Percentiles rank a stretch among this genome's conserved stretches.
These are phyloP conservation scores for Tylopilus rubrobrunneus DNA, from an alignment of 768 basidiomycete species.

Conservation along the genomic window DNA sequence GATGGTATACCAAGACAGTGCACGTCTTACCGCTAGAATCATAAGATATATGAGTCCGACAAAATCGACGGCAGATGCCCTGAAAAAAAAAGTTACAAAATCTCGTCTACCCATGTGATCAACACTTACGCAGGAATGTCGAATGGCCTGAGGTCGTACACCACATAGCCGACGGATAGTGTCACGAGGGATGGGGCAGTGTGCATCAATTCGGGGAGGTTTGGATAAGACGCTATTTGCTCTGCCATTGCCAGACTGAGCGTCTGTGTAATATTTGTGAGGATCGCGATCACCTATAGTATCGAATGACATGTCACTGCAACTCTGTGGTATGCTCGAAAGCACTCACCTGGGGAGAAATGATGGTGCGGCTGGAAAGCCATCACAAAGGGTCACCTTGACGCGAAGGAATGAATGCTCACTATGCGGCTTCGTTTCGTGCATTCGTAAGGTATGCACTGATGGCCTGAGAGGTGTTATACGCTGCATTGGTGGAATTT, in stretches of 20 bases:
- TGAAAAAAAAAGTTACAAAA: conserved; percentile 14
- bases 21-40: conserved; percentile 25
- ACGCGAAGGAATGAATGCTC: conserved; percentile 18
- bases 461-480: conserved; percentile 47
- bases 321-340: background rate
- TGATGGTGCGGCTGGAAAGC: conserved; percentile 17
- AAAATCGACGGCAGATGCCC: conserved; percentile 50
- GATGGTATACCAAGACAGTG: too few relatives aligned
- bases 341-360: conserved; percentile 10
- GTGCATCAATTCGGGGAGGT: conserved; percentile 36
- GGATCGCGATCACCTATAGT: conserved; percentile 28
- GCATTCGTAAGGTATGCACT: conserved; percentile 47
- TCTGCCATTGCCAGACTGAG: conserved; percentile 34
- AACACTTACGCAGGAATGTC: conserved; percentile 51
- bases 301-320: background rate
- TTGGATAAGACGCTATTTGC: conserved; percentile 24
- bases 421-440: conserved; percentile 60
- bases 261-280: conserved; percentile 35
- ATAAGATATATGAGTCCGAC: conserved; percentile 53
- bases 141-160: conserved; percentile 54
- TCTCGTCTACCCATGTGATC: background rate
- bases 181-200: conserved; percentile 48
- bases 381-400: background rate
- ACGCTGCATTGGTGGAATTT: conserved; percentile 37
- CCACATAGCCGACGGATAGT: conserved; percentile 44